Evolutionary conservation across 257 asterid species (phyloP).

Genomic region (Haberlea rhodopensis): DNA sequence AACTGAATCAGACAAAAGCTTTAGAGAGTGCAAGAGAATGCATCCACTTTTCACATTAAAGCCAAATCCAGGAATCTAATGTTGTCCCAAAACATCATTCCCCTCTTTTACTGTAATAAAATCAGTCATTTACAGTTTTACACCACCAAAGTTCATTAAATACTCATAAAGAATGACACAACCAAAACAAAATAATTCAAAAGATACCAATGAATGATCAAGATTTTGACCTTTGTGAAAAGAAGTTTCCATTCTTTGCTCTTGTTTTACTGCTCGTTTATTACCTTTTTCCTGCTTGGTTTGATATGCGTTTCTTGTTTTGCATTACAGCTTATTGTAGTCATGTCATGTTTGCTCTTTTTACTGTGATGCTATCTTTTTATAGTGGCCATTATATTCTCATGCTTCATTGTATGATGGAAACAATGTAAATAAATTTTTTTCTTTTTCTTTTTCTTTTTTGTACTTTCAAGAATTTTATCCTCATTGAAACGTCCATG

Average conservation of each 20-base stretch:
- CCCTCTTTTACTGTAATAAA: slow-evolving; percentile 24
- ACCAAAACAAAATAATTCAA: slow-evolving; percentile 13
- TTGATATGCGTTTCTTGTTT: slow-evolving; percentile 26
- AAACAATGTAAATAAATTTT: no score
- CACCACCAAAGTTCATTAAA: slow-evolving; percentile 24
- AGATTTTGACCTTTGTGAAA: slow-evolving; percentile 28
- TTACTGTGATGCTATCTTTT: slow-evolving; percentile 12
- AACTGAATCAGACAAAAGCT: slow-evolving; percentile 52
- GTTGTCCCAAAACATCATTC: slow-evolving; percentile 39
- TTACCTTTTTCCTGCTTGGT: slow-evolving; percentile 32
- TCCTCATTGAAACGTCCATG: no score
- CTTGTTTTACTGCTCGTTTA: no score
- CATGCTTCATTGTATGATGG: slow-evolving; percentile 14
- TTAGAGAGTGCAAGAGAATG: slow-evolving; percentile 31
- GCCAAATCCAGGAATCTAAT: slow-evolving; percentile 54
- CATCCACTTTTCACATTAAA: slow-evolving; percentile 42
- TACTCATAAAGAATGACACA: slow-evolving; percentile 20
- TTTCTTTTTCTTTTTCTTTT: no score
- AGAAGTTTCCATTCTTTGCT: slow-evolving; percentile 40
- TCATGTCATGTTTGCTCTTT: slow-evolving; percentile 35
- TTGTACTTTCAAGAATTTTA: no score
- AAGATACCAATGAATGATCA: background rate
- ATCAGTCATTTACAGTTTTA: slow-evolving; percentile 28
- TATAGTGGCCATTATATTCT: slow-evolving; percentile 37
- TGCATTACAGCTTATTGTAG: slow-evolving; percentile 37